Base-by-base conservation (phyloP, 169 alveolate genomes). In the Plasmodium gaboni region DNA sequence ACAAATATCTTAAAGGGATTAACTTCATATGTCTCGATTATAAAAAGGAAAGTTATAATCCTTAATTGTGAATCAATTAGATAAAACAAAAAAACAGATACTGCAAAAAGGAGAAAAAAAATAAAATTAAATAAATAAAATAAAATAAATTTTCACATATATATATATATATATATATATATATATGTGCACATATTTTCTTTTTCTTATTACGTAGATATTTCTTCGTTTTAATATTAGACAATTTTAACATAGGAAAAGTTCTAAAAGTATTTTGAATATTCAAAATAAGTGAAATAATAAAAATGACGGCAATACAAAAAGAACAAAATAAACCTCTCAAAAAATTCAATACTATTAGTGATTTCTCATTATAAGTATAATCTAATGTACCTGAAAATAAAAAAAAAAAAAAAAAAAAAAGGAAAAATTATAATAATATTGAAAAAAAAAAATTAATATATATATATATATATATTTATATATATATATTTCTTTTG, bases 11-110 rank as follows among this genome's bases (percentile, higher is more conserved):
- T 80, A 50, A 80, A 80, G 10, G 90, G 90, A 19, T 80, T 80
- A 55, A 69, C 90, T 32, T 80, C 90, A 28, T 80, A 80, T 48
- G 90, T 80, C 59, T 80, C 90, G 26, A 80, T 67, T 55, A 80
- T 80, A 71, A 80, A 80, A 24, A 80, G 90, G 59, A 80, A 80
- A 42, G 90, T 80, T n/a, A 80, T 48, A 63, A 80, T 68, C 48
- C 90, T 65, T 80, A 80, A 28, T 80, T 80, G 90, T n/a, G 90
- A 80, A 51, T 80, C 90, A 44, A 80, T 80, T 46, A 80, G 83
- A 51, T 80, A 80, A 80, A 67, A 80, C 57, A 80, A 17, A 48
- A 80, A 80, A 28, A 80, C 72, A 32, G 61, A 80, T 32, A 80
- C 90, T 80, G 90, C 50, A 65, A 22, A 7, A 5, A 50, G 50